Base-by-base conservation (phyloP, 768 basidiomycete genomes). In the Phylloporus scabripes region DNA sequence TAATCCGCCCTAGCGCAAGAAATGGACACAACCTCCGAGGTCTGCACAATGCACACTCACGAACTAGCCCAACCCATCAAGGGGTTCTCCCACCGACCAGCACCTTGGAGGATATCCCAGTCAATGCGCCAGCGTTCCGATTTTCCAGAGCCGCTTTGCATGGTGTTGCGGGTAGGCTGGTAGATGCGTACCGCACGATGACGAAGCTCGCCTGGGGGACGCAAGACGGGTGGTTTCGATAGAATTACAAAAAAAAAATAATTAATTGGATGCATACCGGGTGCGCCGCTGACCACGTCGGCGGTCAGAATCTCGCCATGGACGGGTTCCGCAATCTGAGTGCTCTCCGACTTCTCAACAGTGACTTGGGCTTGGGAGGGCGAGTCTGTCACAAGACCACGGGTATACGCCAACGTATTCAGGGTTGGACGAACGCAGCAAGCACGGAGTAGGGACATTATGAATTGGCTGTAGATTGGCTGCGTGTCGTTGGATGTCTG, bases 31-130 rank as follows among this genome's bases (percentile, higher is more conserved):
- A 29, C n/a, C n/a, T 32, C 46, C 55, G 42, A 45, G 12, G 24
- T 29, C 31, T 28, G 5, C 21, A 38, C 36, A 34, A 45, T 3
- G 18, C 49, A n/a, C 11, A 78, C 88, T 70, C 65, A 94, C 88
- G 92, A 92, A 73, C 85, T 89, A 0, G 93, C 94, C 76, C 80
- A 99, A 38, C 95, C 95, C 91, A 98, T 99, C 57, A 99, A 67
- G 4, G 92, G 91, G 63, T 98, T 99, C 77, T 97, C 93, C 95
- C 95, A 99, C 45, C 95, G 79, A 11, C 90, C 92, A 24, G 79
- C 83, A 29, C 94, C 92, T 50, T 80, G 82, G n/a, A 97, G 73
- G 49, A 82, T 82, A 60, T 98, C 95, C 75, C 85, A 98, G 68
- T 98, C 95, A 61, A 99, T 81, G 55, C 91, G 76, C 95, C 95